Conservation (phyloP, 495 filamentous ascomycete species). For the Penicillium manginii region DNA sequence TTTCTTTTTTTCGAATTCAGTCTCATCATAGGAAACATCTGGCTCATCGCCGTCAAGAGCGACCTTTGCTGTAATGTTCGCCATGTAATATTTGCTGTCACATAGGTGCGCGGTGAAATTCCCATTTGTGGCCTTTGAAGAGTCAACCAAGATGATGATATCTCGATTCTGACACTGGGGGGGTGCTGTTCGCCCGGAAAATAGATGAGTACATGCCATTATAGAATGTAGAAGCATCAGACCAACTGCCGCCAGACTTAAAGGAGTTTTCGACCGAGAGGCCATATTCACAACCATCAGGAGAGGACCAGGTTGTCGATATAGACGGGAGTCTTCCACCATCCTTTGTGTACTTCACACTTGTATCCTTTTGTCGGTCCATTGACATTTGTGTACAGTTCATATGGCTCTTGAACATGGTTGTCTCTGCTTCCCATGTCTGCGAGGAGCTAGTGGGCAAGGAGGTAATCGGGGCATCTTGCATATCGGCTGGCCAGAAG, state of each 20-base stretch:
- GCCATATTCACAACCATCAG: conserved; percentile 22
- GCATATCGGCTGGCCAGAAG: conserved; percentile 36
- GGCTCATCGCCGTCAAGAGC: conserved; percentile 20
- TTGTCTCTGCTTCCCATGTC: conserved; percentile 38
- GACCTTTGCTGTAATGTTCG: conserved; percentile 32
- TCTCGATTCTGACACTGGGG: conserved; percentile 13
- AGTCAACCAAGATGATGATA: conserved; percentile 20
- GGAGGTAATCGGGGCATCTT: conserved; percentile 23
- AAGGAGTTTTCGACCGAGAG: conserved; percentile 8
- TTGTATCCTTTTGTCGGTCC: conserved; percentile 5
- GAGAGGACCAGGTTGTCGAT: conserved; percentile 9
- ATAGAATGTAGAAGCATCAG: conserved; percentile 22
- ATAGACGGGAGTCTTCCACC: not conserved
- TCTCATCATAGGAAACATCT: conserved; percentile 30
- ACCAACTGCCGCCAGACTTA: conserved; percentile 27
- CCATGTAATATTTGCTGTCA: conserved; percentile 31
- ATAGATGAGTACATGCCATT: not conserved
- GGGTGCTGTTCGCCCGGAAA: not conserved
- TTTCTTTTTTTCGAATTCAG: conserved; percentile 17
- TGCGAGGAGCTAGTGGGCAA: conserved; percentile 22
- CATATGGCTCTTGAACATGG: conserved; percentile 35
- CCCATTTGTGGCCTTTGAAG: conserved; percentile 13
- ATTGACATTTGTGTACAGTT: conserved; percentile 29
- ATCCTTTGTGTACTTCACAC: not conserved
- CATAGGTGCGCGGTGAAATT: conserved; percentile 27